Base-by-base conservation (phyloP, 306 rosid genomes). In the Trifolium fragiferum region DNA sequence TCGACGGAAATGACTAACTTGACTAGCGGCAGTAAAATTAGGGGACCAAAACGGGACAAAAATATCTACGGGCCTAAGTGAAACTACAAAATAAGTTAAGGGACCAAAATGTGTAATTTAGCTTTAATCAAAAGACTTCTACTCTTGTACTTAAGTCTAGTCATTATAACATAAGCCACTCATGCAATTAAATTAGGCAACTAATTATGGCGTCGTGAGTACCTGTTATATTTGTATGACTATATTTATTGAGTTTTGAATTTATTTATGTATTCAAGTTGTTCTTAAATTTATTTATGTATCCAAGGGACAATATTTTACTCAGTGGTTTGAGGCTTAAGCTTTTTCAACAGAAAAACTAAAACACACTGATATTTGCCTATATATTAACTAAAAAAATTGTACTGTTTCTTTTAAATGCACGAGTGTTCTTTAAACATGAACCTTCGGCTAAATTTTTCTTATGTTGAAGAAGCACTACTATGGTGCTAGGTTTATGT, bases 391-490 rank as follows among this genome's bases (percentile, higher is more conserved):
- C 43, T 19, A 27, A 59, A 38, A 58, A 15, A 18, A 59, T 20
- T 16, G 19, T 33, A 23, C n/a, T 33, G 46, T 65, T 66, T 21
- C 76, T 23, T 63, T 12, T 58, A 53, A 33, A 25, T 25, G 53
- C 27, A 19, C 4, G 35, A 23, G 32, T 55, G 20, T 60, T 63
- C 44, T 54, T 32, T 76, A 33, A 58, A 37, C 51, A 16, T 10
- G 30, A 25, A 35, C 76, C 35, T 73, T 51, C 30, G 44, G 57
- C 32, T 19, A 37, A 59, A 30, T 74, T 58, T 74, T 53, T 68
- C 60, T 68, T 76, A 47, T 73, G 38, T 38, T 71, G 51, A 81
- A 59, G 23, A 50, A 73, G 21, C 55, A 40, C 66, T 66, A 25
- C 72, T 58, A 16, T 30, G 13, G 38, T 59, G 65, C 65, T 59